Base-by-base conservation (phyloP, 768 basidiomycete genomes). In the Rhizopogon vinicolor region DNA sequence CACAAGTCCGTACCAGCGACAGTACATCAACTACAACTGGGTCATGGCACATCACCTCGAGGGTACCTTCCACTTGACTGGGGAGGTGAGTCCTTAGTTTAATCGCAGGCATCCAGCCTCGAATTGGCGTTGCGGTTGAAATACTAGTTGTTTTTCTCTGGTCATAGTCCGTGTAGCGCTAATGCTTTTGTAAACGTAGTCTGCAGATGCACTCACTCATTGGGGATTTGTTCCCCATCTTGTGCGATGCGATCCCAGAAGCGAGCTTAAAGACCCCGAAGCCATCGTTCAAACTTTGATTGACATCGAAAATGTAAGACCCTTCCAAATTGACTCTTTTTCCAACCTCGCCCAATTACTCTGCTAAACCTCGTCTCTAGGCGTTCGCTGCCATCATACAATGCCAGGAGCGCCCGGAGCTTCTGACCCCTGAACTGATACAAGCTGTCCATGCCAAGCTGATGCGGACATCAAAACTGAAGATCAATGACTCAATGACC, bases 381-480 rank as follows among this genome's bases (percentile, higher is more conserved):
- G 68, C 69, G 19, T 71, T 67, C 39, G n/a, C 56, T 33, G 50
- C 41, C 2, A 54, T 67, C 39, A 22, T 69, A 5, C 58, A 59
- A 35, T 58, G 67, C 10, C 49, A 58, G 43, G 69, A 69, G 25
- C 52, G 28, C 37, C 62, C 65, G 7, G 68, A 69, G 19, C 59
- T 52, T 12, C 50, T 69, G 43, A 65, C 68, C 3, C 65, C 69
- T 0, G 68, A 63, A 22, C 59, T 44, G 52, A 62, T 71, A 54
- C 71, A 71, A 43, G 58, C 44, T 3, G 65, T 69, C 37, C 68
- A 69, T 35, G 25, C 55, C n/a, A 67, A 62, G 44, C 57, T 69
- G 18, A 69, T 69, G 68, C 61, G 64, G 29, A 59, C 69, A 18
- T 69, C 69, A 52, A 69, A 69, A 59, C 29, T 69, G 40, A 66